Evolutionary conservation across 2,329 filamentous ascomycete species (phyloP).

Genomic region (Colletotrichum abscissum): DNA sequence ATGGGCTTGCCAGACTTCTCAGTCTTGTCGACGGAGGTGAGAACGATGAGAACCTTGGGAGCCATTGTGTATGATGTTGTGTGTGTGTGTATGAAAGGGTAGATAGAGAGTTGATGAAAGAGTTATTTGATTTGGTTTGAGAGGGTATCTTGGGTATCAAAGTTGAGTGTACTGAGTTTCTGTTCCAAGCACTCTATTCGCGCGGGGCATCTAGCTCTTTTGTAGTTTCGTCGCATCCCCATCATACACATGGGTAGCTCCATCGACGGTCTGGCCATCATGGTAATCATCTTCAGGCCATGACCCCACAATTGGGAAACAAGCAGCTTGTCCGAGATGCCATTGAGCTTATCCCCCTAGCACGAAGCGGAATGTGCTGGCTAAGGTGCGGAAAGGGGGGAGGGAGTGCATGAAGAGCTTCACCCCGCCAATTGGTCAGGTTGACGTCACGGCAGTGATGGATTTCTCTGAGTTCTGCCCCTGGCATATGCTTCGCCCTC

Average conservation of each 20-base stretch:
- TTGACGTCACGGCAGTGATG: slow-evolving; percentile 28
- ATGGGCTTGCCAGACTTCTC: slow-evolving; percentile 65
- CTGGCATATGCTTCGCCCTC: not conserved
- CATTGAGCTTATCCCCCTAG: not conserved
- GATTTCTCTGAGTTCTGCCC: not conserved
- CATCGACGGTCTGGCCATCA: slow-evolving; percentile 13
- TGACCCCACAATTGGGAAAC: slow-evolving; percentile 21
- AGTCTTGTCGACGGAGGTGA: slow-evolving; percentile 71
- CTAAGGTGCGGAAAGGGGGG: slow-evolving; percentile 1
- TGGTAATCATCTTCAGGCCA: not conserved
- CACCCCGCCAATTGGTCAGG: slow-evolving; percentile 25
- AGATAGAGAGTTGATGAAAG: not conserved
- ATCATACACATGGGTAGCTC: slow-evolving; percentile 1
- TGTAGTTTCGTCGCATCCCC: slow-evolving; percentile 16
- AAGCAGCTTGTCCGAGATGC: not conserved
- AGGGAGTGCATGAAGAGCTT: not conserved
- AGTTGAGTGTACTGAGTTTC: not conserved
- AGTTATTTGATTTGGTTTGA: too few species aligned
- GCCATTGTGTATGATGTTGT: slow-evolving; percentile 21
- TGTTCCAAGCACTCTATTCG: accelerated
- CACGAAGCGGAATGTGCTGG: not conserved
- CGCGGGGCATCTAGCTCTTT: slow-evolving; percentile 22
- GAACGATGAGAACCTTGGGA: slow-evolving; percentile 75
- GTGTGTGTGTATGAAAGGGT: not conserved
- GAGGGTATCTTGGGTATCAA: slow-evolving; percentile 20